phyloP scores from a whole-genome alignment of 2,329 filamentous ascomycete genomes.

The Magnaporthiopsis rhizophila region DNA sequence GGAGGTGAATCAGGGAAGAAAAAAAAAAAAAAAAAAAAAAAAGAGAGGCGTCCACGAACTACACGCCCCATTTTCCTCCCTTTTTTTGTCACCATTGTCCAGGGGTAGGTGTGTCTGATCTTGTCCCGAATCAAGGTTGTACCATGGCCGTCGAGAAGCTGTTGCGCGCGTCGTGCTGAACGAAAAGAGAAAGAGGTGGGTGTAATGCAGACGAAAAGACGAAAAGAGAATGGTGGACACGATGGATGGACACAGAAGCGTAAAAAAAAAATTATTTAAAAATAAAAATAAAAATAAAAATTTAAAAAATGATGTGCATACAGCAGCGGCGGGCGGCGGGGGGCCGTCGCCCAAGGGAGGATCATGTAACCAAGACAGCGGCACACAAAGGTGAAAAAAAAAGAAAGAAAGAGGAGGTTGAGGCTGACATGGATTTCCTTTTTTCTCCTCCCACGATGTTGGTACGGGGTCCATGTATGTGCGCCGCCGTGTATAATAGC shows the following conservation, averaged over 20 bases:
- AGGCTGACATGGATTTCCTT: background rate
- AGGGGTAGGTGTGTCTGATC: too few relatives aligned
- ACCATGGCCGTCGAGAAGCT: background rate
- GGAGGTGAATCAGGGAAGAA: background rate
- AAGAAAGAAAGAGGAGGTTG: background rate
- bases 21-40: background rate
- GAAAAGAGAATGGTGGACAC: background rate
- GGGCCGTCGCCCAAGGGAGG: background rate
- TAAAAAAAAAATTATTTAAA: background rate
- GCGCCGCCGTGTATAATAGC: background rate
- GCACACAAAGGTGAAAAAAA: background rate
- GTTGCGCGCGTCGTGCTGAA: background rate
- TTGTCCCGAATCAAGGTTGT: background rate
- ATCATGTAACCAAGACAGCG: background rate
- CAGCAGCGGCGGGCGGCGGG: background rate
- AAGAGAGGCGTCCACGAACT: background rate
- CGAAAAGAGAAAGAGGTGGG: background rate
- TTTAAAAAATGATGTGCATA: background rate
- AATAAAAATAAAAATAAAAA: background rate
- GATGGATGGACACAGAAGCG: background rate
- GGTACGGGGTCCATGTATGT: too few relatives aligned
- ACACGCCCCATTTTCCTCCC: background rate
- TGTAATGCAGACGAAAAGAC: background rate
- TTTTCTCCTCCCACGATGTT: background rate
- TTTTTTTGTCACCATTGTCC: background rate